Evolutionary conservation across 2,329 filamentous ascomycete genomes (phyloP).

Genomic region (Metarhizium robertsii): DNA sequence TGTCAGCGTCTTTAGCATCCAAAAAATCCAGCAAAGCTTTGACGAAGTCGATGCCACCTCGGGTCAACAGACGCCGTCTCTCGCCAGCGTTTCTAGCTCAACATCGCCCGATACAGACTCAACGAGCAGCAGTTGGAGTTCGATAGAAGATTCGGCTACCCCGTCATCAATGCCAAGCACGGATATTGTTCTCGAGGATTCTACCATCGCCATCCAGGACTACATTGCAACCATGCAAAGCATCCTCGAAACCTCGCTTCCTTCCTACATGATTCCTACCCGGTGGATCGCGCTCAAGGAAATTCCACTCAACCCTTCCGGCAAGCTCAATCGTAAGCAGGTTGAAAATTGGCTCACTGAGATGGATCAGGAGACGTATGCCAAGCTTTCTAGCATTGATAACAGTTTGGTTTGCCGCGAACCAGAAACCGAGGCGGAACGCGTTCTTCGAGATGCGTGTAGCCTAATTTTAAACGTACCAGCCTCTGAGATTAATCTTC

Average conservation of each 20-base stretch:
- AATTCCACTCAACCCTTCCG: constrained; percentile 9
- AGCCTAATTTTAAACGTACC: constrained; percentile 29
- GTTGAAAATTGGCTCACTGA: constrained; percentile 1
- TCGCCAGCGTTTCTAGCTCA: not conserved
- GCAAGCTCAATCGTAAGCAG: constrained; percentile 10
- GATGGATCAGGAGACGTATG: not conserved
- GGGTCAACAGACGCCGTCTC: not conserved
- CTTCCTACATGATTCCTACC: constrained; percentile 12
- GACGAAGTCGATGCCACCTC: not conserved
- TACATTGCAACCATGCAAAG: constrained; percentile 5
- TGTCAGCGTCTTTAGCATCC: constrained; percentile 3
- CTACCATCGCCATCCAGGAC: not conserved
- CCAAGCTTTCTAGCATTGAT: not conserved
- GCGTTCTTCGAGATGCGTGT: constrained; percentile 21
- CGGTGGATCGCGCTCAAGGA: constrained; percentile 9
- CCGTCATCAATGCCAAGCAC: not conserved
- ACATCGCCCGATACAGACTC: not conserved
- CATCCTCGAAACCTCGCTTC: constrained; percentile 6
- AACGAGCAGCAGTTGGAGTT: not conserved
- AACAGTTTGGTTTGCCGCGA: not conserved
- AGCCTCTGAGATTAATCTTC: constrained; percentile 16
- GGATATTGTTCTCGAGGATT: not conserved
- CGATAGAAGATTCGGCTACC: not conserved
- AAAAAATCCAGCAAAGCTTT: not conserved
- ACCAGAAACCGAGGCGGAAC: constrained; percentile 2